Percentiles rank a stretch among this genome's conserved stretches.
Evolutionary conservation across 192 early-diverging fungal species (phyloP).

Genomic region (Podila clonocystis): DNA sequence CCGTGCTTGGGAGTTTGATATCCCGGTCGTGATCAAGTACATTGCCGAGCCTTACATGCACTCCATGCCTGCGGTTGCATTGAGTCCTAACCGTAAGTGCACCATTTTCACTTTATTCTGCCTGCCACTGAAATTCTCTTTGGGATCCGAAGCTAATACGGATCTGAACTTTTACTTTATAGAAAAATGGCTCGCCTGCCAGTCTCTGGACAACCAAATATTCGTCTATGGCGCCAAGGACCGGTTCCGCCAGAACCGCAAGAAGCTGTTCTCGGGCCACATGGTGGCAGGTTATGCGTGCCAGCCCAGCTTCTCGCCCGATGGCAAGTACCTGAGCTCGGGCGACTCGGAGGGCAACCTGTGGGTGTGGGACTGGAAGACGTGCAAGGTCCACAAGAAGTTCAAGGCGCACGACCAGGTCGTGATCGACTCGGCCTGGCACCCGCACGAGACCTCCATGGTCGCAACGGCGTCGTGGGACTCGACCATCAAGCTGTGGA

Average conservation of each 20-base stretch:
- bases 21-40: conserved; percentile 98
- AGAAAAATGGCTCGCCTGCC: conserved; percentile 95
- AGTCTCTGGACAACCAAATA: conserved; percentile 97
- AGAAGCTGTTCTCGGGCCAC: conserved; percentile 93
- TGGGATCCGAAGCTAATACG: not conserved
- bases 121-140: no score
- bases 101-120: no score
- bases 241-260: conserved; percentile 86
- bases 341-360: conserved; percentile 94
- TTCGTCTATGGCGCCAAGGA: conserved; percentile 89
- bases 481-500: conserved; percentile 93
- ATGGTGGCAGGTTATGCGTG: conserved; percentile 97
- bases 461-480: conserved; percentile 97
- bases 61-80: conserved; percentile 91
- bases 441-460: conserved; percentile 92
- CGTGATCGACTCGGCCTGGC: conserved; percentile 93
- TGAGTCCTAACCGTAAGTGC: conserved; percentile 88
- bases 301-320: conserved; percentile 92
- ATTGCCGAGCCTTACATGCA: conserved; percentile 98
- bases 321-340: conserved; percentile 85
- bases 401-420: conserved; percentile 94
- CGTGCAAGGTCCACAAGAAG: conserved; percentile 83
- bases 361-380: conserved; percentile 99
- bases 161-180: conserved; percentile 6
- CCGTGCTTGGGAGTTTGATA: conserved; percentile 98